Evolutionary conservation across 192 early-diverging fungal species (phyloP).

Genomic region (Funneliformis geosporum): DNA sequence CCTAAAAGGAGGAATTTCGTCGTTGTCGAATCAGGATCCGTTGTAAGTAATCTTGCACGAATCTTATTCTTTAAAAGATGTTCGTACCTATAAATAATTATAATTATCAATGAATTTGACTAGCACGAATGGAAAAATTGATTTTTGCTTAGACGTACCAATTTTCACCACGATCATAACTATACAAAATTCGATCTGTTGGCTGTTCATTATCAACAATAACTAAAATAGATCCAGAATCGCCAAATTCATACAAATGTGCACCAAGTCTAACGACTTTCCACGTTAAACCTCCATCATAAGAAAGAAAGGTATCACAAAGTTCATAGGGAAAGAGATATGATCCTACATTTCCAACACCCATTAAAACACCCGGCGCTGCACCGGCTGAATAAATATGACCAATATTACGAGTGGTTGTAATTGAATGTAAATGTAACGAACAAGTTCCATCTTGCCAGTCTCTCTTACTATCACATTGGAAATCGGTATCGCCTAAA

Average conservation of each 20-base stretch:
- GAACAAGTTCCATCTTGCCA: slow-evolving; percentile 62
- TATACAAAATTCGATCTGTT: slow-evolving; percentile 66
- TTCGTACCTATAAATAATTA: slow-evolving; percentile 38
- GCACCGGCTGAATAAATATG: slow-evolving; percentile 70
- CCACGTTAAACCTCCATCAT: slow-evolving; percentile 85
- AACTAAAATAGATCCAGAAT: slow-evolving; percentile 79
- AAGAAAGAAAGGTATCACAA: slow-evolving; percentile 84
- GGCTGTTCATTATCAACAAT: slow-evolving; percentile 63
- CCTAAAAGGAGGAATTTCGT: slow-evolving; percentile 65
- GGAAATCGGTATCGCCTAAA: slow-evolving; percentile 53
- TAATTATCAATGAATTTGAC: not conserved
- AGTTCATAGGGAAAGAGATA: slow-evolving; percentile 69
- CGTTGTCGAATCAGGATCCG: slow-evolving; percentile 80
- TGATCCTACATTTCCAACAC: slow-evolving; percentile 84
- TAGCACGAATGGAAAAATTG: not conserved
- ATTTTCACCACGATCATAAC: slow-evolving; percentile 71
- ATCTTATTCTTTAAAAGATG: slow-evolving; percentile 50
- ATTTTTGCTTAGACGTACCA: slow-evolving; percentile 52
- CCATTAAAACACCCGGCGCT: slow-evolving; percentile 86
- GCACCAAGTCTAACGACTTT: slow-evolving; percentile 62
- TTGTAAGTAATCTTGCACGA: slow-evolving; percentile 67
- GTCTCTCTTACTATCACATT: slow-evolving; percentile 49
- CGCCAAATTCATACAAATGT: slow-evolving; percentile 82
- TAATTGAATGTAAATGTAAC: slow-evolving; percentile 87
- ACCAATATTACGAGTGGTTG: slow-evolving; percentile 64